Percentiles rank a stretch among this genome's conserved stretches.
Conservation (phyloP, 768 basidiomycete species). For the Suillus clintonianus region DNA sequence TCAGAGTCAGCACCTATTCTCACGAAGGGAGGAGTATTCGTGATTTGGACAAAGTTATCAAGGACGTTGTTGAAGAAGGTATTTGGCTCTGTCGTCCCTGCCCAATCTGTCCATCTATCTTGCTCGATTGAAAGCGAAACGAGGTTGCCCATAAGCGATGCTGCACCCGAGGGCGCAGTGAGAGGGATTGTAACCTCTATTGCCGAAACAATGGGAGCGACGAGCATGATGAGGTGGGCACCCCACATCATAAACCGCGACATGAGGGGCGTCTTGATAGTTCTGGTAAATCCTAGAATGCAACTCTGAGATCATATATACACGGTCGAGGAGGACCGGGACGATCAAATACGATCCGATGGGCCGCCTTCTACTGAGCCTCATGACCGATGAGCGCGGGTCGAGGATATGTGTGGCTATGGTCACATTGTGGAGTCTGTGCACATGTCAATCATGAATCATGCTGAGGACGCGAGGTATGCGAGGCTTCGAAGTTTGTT, state of each 20-base stretch:
- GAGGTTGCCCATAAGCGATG: slow-evolving; percentile 44
- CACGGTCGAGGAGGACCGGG: neutral
- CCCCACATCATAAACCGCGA: slow-evolving; percentile 7
- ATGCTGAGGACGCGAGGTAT: neutral
- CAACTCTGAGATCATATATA: neutral
- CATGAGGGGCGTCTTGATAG: neutral
- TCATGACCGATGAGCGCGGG: slow-evolving; percentile 1
- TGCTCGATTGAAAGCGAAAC: slow-evolving; percentile 71
- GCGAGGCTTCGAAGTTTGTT: neutral
- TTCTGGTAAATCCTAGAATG: neutral
- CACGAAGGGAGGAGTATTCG: slow-evolving; percentile 55
- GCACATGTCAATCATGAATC: too few species aligned
- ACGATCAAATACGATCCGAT: neutral
- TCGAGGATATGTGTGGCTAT: neutral
- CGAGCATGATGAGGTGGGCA: slow-evolving; percentile 3
- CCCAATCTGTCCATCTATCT: slow-evolving; percentile 73
- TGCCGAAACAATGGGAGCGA: slow-evolving; percentile 8
- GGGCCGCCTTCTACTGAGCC: neutral
- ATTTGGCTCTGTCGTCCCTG: slow-evolving; percentile 51
- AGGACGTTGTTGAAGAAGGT: slow-evolving; percentile 62
- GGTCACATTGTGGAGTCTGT: slow-evolving; percentile 4
- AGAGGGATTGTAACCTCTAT: slow-evolving; percentile 43
- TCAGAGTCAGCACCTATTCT: slow-evolving; percentile 60
- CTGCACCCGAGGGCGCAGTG: slow-evolving; percentile 35
- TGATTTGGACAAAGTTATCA: slow-evolving; percentile 53